phyloP scores from a whole-genome alignment of 495 filamentous ascomycete species.

The Parmelia sp. region DNA sequence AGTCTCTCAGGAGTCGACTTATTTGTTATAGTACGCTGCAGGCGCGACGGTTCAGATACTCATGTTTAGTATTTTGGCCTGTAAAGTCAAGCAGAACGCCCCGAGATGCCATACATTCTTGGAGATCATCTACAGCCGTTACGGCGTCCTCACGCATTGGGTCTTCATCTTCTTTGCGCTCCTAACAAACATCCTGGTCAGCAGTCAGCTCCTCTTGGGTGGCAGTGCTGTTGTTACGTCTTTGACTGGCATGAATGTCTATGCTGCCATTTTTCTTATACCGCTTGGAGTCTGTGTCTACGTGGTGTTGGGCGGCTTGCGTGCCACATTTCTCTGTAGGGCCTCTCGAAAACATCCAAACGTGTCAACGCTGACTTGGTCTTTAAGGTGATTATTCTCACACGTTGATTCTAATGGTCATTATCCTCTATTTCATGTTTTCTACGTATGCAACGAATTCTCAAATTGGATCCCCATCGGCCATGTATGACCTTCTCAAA shows the following conservation, averaged over 20 bases:
- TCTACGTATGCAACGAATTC: slow-evolving; percentile 40
- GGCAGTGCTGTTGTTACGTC: slow-evolving; percentile 39
- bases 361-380: background rate
- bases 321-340: slow-evolving; percentile 30
- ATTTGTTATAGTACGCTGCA: slow-evolving; percentile 30
- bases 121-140: slow-evolving; percentile 36
- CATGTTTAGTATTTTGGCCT: slow-evolving; percentile 38
- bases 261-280: slow-evolving; percentile 40
- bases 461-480: slow-evolving; percentile 38
- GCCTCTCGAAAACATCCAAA: background rate
- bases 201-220: slow-evolving; percentile 36
- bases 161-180: slow-evolving; percentile 39
- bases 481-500: slow-evolving; percentile 44
- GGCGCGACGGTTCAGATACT: slow-evolving; percentile 41
- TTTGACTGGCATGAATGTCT: slow-evolving; percentile 42
- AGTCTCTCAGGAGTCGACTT: background rate
- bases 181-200: slow-evolving; percentile 42
- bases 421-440: slow-evolving; percentile 47
- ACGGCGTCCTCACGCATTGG: slow-evolving; percentile 36
- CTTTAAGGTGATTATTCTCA: slow-evolving; percentile 37
- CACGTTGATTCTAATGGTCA: slow-evolving; percentile 37
- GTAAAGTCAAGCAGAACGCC: slow-evolving; percentile 39
- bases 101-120: slow-evolving; percentile 37
- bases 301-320: slow-evolving; percentile 40
- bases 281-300: slow-evolving; percentile 39